Percentiles rank a stretch among this genome's conserved stretches.
phyloP scores from a whole-genome alignment of 1,284 basidiomycete species.

The Ceratobasidium sp. region DNA sequence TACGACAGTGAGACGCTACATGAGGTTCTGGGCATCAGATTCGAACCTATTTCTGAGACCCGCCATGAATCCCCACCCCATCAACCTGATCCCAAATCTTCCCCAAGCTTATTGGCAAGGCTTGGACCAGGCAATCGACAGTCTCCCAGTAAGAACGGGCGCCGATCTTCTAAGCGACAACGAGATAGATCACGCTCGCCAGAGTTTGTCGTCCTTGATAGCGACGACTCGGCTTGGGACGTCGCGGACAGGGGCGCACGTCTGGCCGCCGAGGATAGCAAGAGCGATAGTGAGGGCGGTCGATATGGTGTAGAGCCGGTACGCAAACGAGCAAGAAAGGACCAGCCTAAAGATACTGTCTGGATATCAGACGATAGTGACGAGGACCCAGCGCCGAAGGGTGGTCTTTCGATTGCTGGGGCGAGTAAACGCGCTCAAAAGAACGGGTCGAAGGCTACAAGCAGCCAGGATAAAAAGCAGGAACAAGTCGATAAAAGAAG shows the following conservation, averaged over 20 bases:
- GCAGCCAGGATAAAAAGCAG: background rate
- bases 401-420: slow-evolving; percentile 28
- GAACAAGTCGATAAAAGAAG: slow-evolving; percentile 15
- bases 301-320: slow-evolving; percentile 26
- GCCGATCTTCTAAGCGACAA: slow-evolving; percentile 31
- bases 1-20: slow-evolving; percentile 73
- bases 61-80: background rate
- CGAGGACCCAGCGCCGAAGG: background rate
- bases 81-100: background rate
- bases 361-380: slow-evolving; percentile 37
- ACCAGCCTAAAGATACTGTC: background rate
- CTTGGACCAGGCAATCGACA: slow-evolving; percentile 47
- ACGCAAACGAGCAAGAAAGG: slow-evolving; percentile 15
- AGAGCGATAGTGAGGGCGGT: slow-evolving; percentile 20
- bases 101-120: slow-evolving; percentile 41
- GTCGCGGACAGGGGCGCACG: slow-evolving; percentile 58
- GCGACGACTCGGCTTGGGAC: slow-evolving; percentile 56
- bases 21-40: slow-evolving; percentile 64
- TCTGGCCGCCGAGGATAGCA: slow-evolving; percentile 47
- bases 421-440: slow-evolving; percentile 27
- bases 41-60: slow-evolving; percentile 1
- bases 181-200: slow-evolving; percentile 30
- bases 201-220: slow-evolving; percentile 47
- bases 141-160: slow-evolving; percentile 40
- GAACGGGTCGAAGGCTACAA: background rate